Base-by-base conservation (phyloP, 352 stramenopile genomes). In the Phytophthora podocarpi region DNA sequence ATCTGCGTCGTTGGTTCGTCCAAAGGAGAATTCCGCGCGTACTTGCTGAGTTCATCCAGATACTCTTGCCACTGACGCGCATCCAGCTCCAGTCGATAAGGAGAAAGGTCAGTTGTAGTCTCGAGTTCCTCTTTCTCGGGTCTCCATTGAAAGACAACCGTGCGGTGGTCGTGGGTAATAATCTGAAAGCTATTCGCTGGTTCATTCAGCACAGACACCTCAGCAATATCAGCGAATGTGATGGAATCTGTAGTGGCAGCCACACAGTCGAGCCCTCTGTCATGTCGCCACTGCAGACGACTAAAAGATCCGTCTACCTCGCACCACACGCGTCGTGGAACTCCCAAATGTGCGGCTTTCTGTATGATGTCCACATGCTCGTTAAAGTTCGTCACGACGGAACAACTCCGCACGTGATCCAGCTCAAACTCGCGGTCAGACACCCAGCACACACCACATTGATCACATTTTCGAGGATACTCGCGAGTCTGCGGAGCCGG, bases 31-130 rank as follows among this genome's bases (percentile, higher is more conserved):
- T 69, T 41, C 2, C 59, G 63, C 10, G 77, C 58, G 30, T 75
- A 87, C 27, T 62, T 74, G 55, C 72, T 80, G 36, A 87, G 68
- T 42, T 79, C 63, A 16, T 67, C 31, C 18, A 87, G 47, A 60
- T 84, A 87, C 40, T 84, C 77, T 58, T 67, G 66, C 77, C 77
- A 87, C 45, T 84, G 74, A 21, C 35, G 51, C 8, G 74, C 76
- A 45, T 60, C 35, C 18, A 69, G 45, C 20, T 54, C 53, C 37
- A 69, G 11, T 65, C 58, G 27, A 78, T 55, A 35, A 35, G 55
- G 42, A 34, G 6, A 45, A 12, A 54, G 20, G 0, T 32, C 41
- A 7, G 21, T 23, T 8, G 16, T 12, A 37, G 23, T 24, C 3
- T 57, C 45, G 11, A n/a, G 15, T n/a, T 21, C 30, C 12, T 40